Conservation (phyloP, 306 rosid species). For the Luffa aegyptiaca region DNA sequence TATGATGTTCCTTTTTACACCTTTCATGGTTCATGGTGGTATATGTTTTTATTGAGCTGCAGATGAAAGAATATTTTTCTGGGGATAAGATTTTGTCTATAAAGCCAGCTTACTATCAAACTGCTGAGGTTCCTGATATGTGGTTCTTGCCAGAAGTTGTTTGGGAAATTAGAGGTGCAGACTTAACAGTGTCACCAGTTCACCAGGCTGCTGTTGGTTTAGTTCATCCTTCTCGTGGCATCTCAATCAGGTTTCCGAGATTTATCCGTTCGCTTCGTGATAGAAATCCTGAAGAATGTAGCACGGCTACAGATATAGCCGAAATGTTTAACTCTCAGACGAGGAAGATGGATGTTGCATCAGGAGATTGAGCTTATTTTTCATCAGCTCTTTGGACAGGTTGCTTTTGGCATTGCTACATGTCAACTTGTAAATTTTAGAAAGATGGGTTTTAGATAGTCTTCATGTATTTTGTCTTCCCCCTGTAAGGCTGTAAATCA, state of each 20-base stretch:
- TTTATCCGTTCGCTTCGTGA: conserved; percentile 38
- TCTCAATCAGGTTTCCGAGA: conserved; percentile 83
- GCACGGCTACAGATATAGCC: conserved; percentile 57
- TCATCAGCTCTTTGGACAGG: not conserved
- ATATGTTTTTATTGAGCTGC: conserved; percentile 17
- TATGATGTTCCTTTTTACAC: not conserved
- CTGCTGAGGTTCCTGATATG: conserved; percentile 64
- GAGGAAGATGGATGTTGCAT: conserved; percentile 65
- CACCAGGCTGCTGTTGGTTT: conserved; percentile 81
- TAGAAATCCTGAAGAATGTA: conserved; percentile 80
- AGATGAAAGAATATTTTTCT: conserved; percentile 74
- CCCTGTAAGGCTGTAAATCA: not conserved
- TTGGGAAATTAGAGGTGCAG: conserved; percentile 90
- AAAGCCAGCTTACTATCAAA: conserved; percentile 71
- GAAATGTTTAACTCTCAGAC: conserved; percentile 70
- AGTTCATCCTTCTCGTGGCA: conserved; percentile 77
- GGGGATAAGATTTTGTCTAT: conserved; percentile 53
- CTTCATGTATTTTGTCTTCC: not conserved
- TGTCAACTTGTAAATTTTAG: not conserved
- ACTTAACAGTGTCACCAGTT: conserved; percentile 79
- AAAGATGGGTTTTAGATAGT: not conserved
- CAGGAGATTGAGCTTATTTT: conserved; percentile 20
- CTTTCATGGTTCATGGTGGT: not conserved
- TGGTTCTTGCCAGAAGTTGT: conserved; percentile 69
- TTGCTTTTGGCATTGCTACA: not conserved